These are phyloP conservation scores for Aspergillus ochraceus DNA, from an alignment of 2,329 filamentous ascomycete genomes.

Conservation along the genomic window DNA sequence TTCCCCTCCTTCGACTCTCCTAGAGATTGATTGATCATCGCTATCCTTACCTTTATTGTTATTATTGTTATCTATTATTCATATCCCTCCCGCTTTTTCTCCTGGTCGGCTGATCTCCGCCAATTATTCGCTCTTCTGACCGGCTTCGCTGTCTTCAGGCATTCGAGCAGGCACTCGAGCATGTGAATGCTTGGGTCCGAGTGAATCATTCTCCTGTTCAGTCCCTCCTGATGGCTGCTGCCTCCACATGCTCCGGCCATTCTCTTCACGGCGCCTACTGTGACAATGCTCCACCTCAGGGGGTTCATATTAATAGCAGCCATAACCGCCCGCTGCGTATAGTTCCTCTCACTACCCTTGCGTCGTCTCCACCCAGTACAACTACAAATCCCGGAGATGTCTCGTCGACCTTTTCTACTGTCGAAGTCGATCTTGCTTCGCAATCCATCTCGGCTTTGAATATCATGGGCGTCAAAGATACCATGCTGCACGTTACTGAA, in stretches of 20 bases:
- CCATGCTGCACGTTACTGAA: not conserved
- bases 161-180: slow-evolving; percentile 11
- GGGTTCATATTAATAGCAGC: slow-evolving; percentile 12
- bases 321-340: slow-evolving; percentile 12
- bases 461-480: not conserved
- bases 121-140: slow-evolving; percentile 10
- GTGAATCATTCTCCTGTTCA: not conserved
- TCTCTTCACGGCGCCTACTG: slow-evolving; percentile 16
- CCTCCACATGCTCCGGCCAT: slow-evolving; percentile 30
- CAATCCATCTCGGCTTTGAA: not conserved
- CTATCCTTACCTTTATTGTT: not conserved
- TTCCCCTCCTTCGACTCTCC: not conserved
- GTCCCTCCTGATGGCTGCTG: slow-evolving; percentile 11
- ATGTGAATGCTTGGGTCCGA: slow-evolving; percentile 13
- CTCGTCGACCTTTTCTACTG: not conserved
- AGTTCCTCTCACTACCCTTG: slow-evolving; percentile 8
- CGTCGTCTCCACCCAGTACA: slow-evolving; percentile 12
- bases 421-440: not conserved
- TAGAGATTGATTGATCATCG: not conserved
- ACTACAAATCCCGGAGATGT: slow-evolving; percentile 6
- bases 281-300: slow-evolving; percentile 5
- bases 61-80: slow-evolving; percentile 4
- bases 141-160: slow-evolving; percentile 14
- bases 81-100: not conserved
- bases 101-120: slow-evolving; percentile 15